Conservation (phyloP, 345 rosid genomes). For the Populus euphratica region DNA sequence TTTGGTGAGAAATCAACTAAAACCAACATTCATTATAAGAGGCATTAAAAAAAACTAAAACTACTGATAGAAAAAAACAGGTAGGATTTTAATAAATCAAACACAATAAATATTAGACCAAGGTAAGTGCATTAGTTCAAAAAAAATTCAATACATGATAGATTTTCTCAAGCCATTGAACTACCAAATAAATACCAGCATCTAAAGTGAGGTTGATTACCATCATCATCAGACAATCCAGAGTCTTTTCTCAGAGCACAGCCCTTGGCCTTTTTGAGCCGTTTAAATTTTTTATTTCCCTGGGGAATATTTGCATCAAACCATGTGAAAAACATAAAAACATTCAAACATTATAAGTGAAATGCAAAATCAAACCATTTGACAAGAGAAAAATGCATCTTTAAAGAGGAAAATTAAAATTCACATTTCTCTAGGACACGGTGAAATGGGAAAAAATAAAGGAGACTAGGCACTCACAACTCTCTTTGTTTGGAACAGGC, state of each 20-base stretch:
- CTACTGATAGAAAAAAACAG: not conserved
- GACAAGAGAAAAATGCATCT: not conserved
- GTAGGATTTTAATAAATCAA: not conserved
- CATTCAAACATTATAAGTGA: not conserved
- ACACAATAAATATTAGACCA: not conserved
- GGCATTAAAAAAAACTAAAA: not conserved
- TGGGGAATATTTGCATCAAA: not conserved
- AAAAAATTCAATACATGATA: too few species aligned
- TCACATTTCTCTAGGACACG: not conserved
- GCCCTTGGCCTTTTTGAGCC: slow-evolving; percentile 2
- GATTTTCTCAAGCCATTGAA: too few species aligned
- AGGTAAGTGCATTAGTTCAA: too few species aligned
- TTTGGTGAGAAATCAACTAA: not conserved
- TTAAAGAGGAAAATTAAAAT: not conserved
- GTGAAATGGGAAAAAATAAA: not conserved
- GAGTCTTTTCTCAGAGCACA: not conserved
- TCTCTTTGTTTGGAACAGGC: not conserved
- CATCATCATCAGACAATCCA: not conserved
- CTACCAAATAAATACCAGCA: not conserved
- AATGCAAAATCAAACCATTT: not conserved
- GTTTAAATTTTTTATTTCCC: slow-evolving; percentile 6
- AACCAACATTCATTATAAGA: not conserved
- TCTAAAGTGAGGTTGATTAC: not conserved
- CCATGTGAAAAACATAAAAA: not conserved
- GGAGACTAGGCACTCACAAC: slow-evolving; percentile 5